Evolutionary conservation across 352 stramenopile species (phyloP).

Genomic region (Globisporangium spinosum): DNA sequence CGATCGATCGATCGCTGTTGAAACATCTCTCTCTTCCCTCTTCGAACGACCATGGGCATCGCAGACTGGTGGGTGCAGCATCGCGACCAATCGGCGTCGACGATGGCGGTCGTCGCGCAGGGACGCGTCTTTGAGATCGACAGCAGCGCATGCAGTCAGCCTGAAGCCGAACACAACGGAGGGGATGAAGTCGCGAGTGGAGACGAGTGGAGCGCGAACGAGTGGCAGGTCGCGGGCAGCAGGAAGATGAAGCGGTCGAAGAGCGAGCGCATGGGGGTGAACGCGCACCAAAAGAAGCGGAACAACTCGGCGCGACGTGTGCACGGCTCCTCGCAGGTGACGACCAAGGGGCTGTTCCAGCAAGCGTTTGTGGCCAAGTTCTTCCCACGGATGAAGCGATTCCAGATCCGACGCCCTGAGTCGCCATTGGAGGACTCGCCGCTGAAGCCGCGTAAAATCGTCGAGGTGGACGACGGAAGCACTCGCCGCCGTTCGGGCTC

Average conservation of each 20-base stretch:
- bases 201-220: not conserved
- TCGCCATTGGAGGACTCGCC: slow-evolving; percentile 1
- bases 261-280: slow-evolving; percentile 12
- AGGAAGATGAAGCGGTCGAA: slow-evolving; percentile 15
- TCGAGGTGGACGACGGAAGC: not conserved
- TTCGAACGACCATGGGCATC: slow-evolving; percentile 13
- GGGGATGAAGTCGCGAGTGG: not conserved
- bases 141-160: slow-evolving; percentile 4
- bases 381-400: slow-evolving; percentile 11
- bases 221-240: slow-evolving; percentile 4
- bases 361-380: slow-evolving; percentile 14
- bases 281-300: not conserved
- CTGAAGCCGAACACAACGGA: not conserved
- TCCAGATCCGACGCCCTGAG: slow-evolving; percentile 8
- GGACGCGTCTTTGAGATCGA: slow-evolving; percentile 10
- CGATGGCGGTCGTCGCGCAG: slow-evolving; percentile 3
- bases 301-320: slow-evolving; percentile 2
- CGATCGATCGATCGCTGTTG: not conserved
- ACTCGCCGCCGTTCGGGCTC: slow-evolving; percentile 2
- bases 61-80: slow-evolving; percentile 16
- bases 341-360: slow-evolving; percentile 14
- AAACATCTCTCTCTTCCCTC: not conserved
- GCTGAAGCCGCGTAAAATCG: not conserved
- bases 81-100: slow-evolving; percentile 2
- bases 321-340: slow-evolving; percentile 9